These are phyloP conservation scores for Uncinocarpus reesii DNA, from an alignment of 2,329 filamentous ascomycete genomes.

Conservation along the genomic window DNA sequence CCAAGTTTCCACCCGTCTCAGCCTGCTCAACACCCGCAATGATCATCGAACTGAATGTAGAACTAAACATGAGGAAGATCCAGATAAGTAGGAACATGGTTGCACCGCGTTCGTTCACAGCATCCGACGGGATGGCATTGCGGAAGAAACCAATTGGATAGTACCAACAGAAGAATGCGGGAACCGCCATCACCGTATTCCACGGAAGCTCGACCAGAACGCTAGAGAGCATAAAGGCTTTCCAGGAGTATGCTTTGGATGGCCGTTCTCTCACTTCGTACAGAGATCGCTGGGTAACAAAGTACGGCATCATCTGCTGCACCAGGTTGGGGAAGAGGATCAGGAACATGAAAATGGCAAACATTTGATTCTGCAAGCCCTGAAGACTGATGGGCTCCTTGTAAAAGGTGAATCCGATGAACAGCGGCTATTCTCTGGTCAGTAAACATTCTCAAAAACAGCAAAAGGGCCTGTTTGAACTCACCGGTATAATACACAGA, in stretches of 20 bases:
- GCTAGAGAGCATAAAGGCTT: constrained; percentile 58
- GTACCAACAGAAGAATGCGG: constrained; percentile 59
- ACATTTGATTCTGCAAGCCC: constrained; percentile 84
- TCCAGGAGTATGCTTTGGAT: constrained; percentile 65
- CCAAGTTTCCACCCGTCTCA: constrained; percentile 55
- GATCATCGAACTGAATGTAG: constrained; percentile 62
- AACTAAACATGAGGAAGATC: constrained; percentile 60
- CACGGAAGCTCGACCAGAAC: constrained; percentile 63
- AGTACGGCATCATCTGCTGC: constrained; percentile 49
- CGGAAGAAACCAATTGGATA: constrained; percentile 48
- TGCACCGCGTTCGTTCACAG: constrained; percentile 46
- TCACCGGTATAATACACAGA: constrained; percentile 51
- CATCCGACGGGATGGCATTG: constrained; percentile 32
- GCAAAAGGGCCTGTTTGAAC: background rate
- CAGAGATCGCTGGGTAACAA: constrained; percentile 48
- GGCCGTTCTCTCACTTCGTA: constrained; percentile 53
- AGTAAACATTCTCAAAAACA: background rate
- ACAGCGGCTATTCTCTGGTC: constrained; percentile 44
- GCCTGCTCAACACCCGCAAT: constrained; percentile 61
- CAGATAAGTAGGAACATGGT: constrained; percentile 56
- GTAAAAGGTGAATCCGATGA: constrained; percentile 78
- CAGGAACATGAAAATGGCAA: constrained; percentile 74
- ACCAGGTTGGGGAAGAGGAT: constrained; percentile 60
- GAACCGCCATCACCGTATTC: constrained; percentile 50
- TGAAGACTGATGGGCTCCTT: constrained; percentile 62